A percentile compares a stretch with the other conserved stretches of the same genome.
Evolutionary conservation across 2,329 filamentous ascomycete genomes (phyloP).

Genomic region (Apiospora rasikravindrae): DNA sequence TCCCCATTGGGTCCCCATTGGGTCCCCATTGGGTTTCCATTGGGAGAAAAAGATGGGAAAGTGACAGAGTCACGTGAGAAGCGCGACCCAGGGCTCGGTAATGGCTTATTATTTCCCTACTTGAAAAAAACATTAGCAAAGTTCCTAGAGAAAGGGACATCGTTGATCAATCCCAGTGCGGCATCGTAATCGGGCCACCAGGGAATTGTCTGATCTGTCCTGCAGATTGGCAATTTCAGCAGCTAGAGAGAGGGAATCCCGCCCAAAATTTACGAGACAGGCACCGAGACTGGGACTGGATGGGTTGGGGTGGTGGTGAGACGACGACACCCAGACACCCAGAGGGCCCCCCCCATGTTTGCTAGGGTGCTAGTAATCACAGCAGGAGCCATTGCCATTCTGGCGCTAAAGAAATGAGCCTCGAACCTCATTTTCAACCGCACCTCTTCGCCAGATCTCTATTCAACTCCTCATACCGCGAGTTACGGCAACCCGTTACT

Average conservation of each 20-base stretch:
- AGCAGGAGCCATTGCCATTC: constrained; percentile 12
- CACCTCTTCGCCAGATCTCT: constrained; percentile 16
- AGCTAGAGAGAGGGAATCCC: constrained; percentile 7
- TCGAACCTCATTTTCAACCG: constrained; percentile 16
- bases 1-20: neutral
- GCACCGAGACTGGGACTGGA: constrained; percentile 5
- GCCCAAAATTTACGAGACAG: constrained; percentile 10
- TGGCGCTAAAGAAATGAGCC: constrained; percentile 17
- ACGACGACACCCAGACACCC: constrained; percentile 14
- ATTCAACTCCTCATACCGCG: constrained; percentile 3
- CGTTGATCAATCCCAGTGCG: constrained; percentile 3
- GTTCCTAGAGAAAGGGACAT: constrained; percentile 8
- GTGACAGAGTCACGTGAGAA: neutral
- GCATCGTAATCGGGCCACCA: neutral
- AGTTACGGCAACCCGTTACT: constrained; percentile 11
- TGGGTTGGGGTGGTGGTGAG: constrained; percentile 15
- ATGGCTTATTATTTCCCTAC: constrained; percentile 1
- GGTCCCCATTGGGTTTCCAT: neutral
- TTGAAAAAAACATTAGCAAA: constrained; percentile 8
- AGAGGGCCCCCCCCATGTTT: constrained; percentile 2
- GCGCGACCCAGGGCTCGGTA: neutral
- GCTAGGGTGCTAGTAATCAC: constrained; percentile 13
- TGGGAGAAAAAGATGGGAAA: neutral
- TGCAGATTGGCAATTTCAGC: constrained; percentile 14
- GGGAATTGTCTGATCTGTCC: constrained; percentile 8